Conservation (phyloP, 257 asterid species). For the Capsicum chinense region DNA sequence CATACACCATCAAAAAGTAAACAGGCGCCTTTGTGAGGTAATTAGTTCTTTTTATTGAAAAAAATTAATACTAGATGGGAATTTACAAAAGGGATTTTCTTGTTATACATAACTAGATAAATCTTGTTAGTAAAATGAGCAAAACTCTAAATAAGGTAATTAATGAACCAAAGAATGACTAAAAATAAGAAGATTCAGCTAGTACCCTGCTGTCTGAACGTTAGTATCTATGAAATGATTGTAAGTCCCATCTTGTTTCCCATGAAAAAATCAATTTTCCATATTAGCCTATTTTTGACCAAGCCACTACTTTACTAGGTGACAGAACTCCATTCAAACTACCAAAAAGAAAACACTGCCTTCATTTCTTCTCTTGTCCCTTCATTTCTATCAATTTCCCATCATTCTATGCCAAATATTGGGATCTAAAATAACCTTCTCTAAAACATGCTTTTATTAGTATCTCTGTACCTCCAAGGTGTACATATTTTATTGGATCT, state of each 20-base stretch:
- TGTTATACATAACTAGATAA: constrained; percentile 5
- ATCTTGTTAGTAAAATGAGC: constrained; percentile 34
- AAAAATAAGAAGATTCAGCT: constrained; percentile 33
- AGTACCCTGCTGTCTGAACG: neutral
- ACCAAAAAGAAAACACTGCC: no score
- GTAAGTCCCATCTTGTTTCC: constrained; percentile 40
- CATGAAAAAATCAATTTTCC: constrained; percentile 49
- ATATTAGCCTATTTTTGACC: constrained; percentile 53
- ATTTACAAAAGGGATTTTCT: constrained; percentile 33
- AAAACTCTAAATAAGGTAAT: neutral
- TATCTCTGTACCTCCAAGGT: no score
- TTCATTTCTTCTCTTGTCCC: neutral
- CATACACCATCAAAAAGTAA: no score
- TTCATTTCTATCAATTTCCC: neutral
- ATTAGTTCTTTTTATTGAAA: neutral
- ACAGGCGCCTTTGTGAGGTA: no score
- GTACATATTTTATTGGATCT: no score
- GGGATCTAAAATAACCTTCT: constrained; percentile 53
- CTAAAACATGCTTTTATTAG: no score
- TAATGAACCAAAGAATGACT: neutral
- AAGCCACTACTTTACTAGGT: constrained; percentile 48
- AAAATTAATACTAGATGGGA: neutral
- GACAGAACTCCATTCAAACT: neutral
- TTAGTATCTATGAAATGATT: constrained; percentile 47
- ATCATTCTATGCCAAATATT: constrained; percentile 58